These are phyloP conservation scores for Schoenoplectus triqueter DNA, from an alignment of 202 grass and related monocot genomes.

Conservation along the genomic window DNA sequence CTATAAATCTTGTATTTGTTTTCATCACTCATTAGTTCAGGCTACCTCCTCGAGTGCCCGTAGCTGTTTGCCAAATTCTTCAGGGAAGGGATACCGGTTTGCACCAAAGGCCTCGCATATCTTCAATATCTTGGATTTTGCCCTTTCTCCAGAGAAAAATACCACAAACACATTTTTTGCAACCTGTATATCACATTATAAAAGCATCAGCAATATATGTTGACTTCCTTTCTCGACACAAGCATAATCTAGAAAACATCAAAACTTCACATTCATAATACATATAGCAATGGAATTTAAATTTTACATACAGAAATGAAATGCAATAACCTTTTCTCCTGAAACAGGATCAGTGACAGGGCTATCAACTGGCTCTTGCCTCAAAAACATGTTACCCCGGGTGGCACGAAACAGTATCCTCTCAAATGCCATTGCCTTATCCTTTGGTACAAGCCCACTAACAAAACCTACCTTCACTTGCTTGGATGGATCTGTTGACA, in stretches of 20 bases:
- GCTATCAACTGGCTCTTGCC: constrained; percentile 82
- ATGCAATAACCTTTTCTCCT: constrained; percentile 75
- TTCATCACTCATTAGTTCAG: constrained; percentile 20
- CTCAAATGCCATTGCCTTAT: constrained; percentile 97
- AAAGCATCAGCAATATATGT: constrained; percentile 20
- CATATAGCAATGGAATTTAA: constrained; percentile 35
- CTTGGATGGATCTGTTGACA: constrained; percentile 82
- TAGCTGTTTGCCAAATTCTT: constrained; percentile 70
- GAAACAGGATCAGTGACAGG: constrained; percentile 87
- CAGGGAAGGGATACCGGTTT: constrained; percentile 91
- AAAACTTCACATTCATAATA: constrained; percentile 16
- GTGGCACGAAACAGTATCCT: constrained; percentile 92
- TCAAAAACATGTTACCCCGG: constrained; percentile 89
- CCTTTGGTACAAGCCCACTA: constrained; percentile 94
- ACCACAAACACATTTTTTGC: constrained; percentile 89
- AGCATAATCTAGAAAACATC: constrained; percentile 7
- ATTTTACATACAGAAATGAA: constrained; percentile 37
- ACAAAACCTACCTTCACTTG: constrained; percentile 86
- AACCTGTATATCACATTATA: constrained; percentile 54
- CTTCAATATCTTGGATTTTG: constrained; percentile 86
- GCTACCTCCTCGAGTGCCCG: constrained; percentile 78
- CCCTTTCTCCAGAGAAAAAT: constrained; percentile 93
- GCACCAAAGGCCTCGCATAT: constrained; percentile 96
- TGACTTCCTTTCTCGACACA: neutral
- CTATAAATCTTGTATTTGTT: neutral